Conservation (phyloP, 129 eudicot species). For the Chrysanthemum lavandulifolium region DNA sequence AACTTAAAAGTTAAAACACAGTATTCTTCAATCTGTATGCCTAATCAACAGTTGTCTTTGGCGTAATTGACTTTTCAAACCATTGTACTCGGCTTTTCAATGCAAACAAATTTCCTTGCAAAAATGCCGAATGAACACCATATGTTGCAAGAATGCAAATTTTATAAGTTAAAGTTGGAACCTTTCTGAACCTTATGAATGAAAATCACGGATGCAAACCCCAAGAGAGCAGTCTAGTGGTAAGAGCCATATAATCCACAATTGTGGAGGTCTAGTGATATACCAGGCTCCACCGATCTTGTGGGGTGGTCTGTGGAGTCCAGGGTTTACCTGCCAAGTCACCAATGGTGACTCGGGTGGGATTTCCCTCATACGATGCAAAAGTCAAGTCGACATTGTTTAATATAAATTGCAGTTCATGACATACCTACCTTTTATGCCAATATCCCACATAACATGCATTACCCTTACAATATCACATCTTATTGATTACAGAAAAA, state of each 20-base stretch:
- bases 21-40: no score
- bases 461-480: not conserved
- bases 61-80: constrained; percentile 6
- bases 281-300: no score
- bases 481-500: not conserved
- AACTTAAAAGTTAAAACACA: no score
- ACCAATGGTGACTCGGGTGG: no score
- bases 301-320: no score
- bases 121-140: constrained; percentile 25
- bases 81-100: not conserved
- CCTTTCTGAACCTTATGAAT: not conserved
- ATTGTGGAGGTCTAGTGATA: no score
- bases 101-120: not conserved
- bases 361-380: no score
- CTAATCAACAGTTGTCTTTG: not conserved
- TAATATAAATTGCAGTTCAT: not conserved
- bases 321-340: no score
- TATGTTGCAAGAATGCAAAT: constrained; percentile 57
- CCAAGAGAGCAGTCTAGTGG: not conserved
- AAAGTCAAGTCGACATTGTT: no score
- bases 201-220: constrained; percentile 4
- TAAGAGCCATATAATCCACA: no score
- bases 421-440: not conserved
- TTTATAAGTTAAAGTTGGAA: not conserved
- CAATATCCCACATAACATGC: not conserved